Conservation (phyloP, 495 filamentous ascomycete species). For the Penicillium egyptiacum region DNA sequence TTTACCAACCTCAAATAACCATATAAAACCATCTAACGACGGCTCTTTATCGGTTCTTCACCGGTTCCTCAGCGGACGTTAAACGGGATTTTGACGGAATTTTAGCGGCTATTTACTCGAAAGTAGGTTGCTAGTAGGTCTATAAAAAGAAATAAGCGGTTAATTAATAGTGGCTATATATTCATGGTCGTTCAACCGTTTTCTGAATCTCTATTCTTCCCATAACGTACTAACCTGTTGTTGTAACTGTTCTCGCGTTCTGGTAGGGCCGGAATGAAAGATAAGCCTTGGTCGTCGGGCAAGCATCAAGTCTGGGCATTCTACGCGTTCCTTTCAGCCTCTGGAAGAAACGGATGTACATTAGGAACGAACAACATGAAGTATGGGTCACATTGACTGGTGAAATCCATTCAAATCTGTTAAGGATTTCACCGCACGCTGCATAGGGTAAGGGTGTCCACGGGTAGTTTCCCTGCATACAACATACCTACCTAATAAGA, state of each 20-base stretch:
- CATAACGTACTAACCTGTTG: not conserved
- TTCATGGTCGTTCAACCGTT: not conserved
- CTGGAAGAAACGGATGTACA: not conserved
- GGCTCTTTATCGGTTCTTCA: not conserved
- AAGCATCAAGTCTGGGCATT: not conserved
- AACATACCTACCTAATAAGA: too few relatives aligned
- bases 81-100: not conserved
- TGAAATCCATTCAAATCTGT: not conserved
- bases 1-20: not conserved
- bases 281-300: not conserved
- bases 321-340: not conserved
- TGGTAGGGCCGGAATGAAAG: not conserved
- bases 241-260: not conserved
- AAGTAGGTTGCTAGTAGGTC: not conserved
- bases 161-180: not conserved
- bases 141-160: not conserved
- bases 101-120: not conserved
- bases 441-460: not conserved
- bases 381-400: not conserved
- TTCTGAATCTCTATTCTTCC: not conserved
- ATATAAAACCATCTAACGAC: not conserved
- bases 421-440: not conserved
- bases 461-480: too few relatives aligned
- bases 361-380: too few relatives aligned
- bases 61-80: not conserved